Percentiles rank a stretch among this genome's conserved stretches.
Conservation (phyloP, 169 alveolate species). For the Plasmodium yoelii region DNA sequence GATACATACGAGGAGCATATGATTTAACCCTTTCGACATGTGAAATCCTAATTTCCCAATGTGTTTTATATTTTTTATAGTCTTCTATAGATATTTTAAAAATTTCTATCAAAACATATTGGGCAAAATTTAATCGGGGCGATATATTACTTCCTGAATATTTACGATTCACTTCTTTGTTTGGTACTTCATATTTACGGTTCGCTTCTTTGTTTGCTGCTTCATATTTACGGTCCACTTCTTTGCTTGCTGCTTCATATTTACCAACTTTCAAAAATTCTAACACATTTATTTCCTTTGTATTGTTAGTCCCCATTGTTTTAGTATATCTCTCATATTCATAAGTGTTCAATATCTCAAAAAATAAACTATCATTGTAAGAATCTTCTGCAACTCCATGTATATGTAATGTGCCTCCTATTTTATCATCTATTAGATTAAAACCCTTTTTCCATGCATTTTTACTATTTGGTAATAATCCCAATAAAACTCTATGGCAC, state of each 20-base stretch:
- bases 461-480: constrained; percentile 82
- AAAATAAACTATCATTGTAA: constrained; percentile 3
- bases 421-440: constrained; percentile 50
- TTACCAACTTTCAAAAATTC: not conserved
- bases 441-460: constrained; percentile 84
- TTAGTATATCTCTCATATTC: not conserved
- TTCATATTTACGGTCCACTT: not conserved
- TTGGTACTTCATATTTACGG: not conserved
- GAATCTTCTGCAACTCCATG: constrained; percentile 70
- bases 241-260: not conserved
- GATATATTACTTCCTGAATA: constrained; percentile 20
- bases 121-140: constrained; percentile 35
- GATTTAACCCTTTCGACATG: constrained; percentile 81
- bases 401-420: constrained; percentile 84
- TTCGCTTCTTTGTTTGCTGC: not conserved
- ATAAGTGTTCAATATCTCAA: constrained; percentile 2
- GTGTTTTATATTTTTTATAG: not conserved
- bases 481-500: constrained; percentile 79
- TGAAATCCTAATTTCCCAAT: constrained; percentile 53
- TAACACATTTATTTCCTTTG: not conserved
- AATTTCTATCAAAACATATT: constrained; percentile 25
- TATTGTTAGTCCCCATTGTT: not conserved
- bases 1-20: constrained; percentile 78
- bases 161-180: not conserved
- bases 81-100: constrained; percentile 50